A percentile compares a stretch with the other conserved stretches of the same genome.
phyloP scores from a whole-genome alignment of 768 basidiomycete species.

The Serendipita sp. region DNA sequence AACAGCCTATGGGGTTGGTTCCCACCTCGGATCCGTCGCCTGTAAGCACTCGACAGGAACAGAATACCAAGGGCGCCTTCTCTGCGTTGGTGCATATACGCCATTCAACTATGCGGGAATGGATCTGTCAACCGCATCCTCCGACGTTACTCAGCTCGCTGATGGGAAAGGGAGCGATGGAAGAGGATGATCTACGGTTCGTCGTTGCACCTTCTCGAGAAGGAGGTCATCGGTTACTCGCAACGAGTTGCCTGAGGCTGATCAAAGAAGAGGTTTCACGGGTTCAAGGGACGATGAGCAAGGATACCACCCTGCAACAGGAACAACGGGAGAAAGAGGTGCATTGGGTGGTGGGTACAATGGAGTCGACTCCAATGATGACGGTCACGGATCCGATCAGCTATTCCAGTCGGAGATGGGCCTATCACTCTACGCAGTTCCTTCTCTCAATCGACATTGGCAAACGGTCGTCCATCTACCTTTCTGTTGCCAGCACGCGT shows the following conservation, averaged over 20 bases:
- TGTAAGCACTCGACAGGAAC: too few species aligned
- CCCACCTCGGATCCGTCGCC: too few species aligned
- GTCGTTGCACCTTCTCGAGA: background rate
- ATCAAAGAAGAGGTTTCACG: background rate
- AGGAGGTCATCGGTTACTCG: background rate
- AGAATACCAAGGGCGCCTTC: too few species aligned
- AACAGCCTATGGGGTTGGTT: too few species aligned
- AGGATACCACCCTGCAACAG: too few species aligned
- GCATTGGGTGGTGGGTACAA: background rate
- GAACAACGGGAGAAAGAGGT: too few species aligned
- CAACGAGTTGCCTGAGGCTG: background rate
- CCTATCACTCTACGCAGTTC: background rate
- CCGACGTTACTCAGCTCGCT: background rate
- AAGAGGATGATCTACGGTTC: constrained; percentile 3
- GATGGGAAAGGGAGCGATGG: background rate
- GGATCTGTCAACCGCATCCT: background rate
- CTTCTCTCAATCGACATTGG: background rate
- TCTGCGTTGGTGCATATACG: background rate
- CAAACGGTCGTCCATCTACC: background rate
- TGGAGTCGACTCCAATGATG: background rate
- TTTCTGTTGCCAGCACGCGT: background rate
- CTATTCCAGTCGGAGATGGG: background rate
- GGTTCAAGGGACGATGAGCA: too few species aligned
- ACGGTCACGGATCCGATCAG: background rate
- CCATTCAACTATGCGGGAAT: background rate